phyloP scores from a whole-genome alignment of 345 rosid species.

The Arabidopsis thaliana region DNA sequence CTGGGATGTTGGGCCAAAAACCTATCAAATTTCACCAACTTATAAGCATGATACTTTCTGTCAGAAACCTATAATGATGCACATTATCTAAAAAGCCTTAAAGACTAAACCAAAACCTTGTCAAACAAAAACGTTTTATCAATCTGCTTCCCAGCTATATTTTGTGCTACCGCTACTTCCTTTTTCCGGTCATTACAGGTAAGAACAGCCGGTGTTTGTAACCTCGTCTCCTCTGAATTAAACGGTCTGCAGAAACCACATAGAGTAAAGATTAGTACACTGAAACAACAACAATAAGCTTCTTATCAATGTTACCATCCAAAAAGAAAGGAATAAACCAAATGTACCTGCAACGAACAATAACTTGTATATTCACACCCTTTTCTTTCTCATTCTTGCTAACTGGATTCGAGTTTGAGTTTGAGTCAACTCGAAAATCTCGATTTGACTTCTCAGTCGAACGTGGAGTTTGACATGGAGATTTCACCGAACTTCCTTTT shows the following conservation, averaged over 20 bases:
- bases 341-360: slow-evolving; percentile 92
- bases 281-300: not conserved
- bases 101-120: slow-evolving; percentile 57
- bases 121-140: slow-evolving; percentile 94
- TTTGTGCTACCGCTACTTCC: slow-evolving; percentile 87
- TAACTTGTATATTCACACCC: slow-evolving; percentile 97
- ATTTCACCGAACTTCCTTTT: slow-evolving; percentile 64
- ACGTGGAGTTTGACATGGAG: slow-evolving; percentile 94
- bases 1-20: slow-evolving; percentile 89
- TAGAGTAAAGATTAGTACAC: slow-evolving; percentile 14
- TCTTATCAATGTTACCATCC: not conserved
- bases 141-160: slow-evolving; percentile 94
- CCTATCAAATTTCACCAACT: slow-evolving; percentile 51
- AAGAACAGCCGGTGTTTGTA: slow-evolving; percentile 82
- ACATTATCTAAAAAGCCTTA: not conserved
- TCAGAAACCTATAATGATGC: not conserved
- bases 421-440: slow-evolving; percentile 84
- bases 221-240: slow-evolving; percentile 76
- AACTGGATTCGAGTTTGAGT: slow-evolving; percentile 53
- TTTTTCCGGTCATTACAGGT: slow-evolving; percentile 84
- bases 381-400: slow-evolving; percentile 82
- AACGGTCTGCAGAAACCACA: slow-evolving; percentile 62
- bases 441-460: slow-evolving; percentile 79
- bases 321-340: not conserved
- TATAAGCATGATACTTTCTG: slow-evolving; percentile 19